These are phyloP conservation scores for Mytilinidion resinicola DNA, from an alignment of 495 filamentous ascomycete genomes.

Conservation along the genomic window DNA sequence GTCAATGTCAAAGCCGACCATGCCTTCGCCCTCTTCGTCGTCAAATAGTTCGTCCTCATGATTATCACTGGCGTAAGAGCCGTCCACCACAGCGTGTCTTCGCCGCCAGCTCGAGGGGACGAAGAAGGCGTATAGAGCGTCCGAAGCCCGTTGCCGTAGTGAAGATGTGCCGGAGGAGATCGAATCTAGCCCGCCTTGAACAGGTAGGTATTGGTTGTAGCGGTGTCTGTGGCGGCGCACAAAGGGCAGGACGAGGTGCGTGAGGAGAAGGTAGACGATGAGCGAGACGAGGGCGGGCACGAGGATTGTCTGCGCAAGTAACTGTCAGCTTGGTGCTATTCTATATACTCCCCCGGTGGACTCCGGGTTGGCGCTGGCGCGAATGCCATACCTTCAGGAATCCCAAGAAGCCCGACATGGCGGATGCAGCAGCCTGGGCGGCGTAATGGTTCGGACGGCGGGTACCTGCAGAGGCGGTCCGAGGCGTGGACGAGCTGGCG, in stretches of 20 bases:
- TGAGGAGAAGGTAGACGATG: constrained; percentile 63
- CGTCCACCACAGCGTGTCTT: constrained; percentile 38
- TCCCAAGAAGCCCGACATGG: constrained; percentile 26
- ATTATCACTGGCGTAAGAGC: constrained; percentile 33
- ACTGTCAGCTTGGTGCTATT: not conserved
- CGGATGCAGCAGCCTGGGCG: not conserved
- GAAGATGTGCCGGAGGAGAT: constrained; percentile 57
- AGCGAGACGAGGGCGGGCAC: constrained; percentile 74
- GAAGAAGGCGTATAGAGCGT: constrained; percentile 23
- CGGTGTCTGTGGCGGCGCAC: constrained; percentile 69
- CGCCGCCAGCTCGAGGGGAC: constrained; percentile 37
- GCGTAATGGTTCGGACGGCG: not conserved
- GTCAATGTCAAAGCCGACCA: constrained; percentile 54
- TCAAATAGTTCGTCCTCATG: constrained; percentile 62
- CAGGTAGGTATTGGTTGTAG: constrained; percentile 50
- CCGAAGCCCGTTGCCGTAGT: constrained; percentile 54
- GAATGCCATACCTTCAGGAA: constrained; percentile 27
- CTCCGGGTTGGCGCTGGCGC: too few species aligned
- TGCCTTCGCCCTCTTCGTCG: constrained; percentile 60
- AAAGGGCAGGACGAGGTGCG: constrained; percentile 65
- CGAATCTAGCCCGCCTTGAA: constrained; percentile 35
- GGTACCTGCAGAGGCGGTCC: not conserved
- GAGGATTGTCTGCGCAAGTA: constrained; percentile 56
- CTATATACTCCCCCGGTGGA: not conserved
- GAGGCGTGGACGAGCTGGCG: too few species aligned